phyloP scores from a whole-genome alignment of 2,329 filamentous ascomycete species.

The Trichoderma citrinoviride region DNA sequence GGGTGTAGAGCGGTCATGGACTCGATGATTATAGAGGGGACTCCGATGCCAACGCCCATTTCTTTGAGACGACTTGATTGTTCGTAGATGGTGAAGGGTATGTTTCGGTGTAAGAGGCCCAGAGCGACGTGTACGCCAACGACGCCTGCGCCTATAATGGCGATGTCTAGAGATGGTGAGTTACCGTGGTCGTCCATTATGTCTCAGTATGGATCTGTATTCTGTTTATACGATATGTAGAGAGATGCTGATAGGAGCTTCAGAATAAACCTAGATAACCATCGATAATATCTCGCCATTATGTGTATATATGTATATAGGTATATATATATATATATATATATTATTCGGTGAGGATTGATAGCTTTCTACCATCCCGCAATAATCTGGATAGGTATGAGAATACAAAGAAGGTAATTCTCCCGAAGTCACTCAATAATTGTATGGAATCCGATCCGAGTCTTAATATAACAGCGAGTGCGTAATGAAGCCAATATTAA shows the following conservation, averaged over 20 bases:
- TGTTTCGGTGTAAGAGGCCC: conserved; percentile 42
- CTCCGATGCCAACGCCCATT: conserved; percentile 50
- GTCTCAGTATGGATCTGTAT: background rate
- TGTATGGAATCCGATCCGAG: too few relatives aligned
- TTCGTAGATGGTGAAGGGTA: conserved; percentile 48
- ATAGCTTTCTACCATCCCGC: too few relatives aligned
- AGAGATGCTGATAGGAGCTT: background rate
- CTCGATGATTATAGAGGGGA: conserved; percentile 44
- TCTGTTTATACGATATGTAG: background rate
- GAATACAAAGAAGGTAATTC: too few relatives aligned
- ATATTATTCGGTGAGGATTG: too few relatives aligned
- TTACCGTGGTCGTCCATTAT: background rate
- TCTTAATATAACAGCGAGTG: too few relatives aligned
- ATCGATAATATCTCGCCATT: too few relatives aligned
- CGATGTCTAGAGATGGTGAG: conserved; percentile 34
- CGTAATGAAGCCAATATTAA: too few relatives aligned
- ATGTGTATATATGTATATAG: too few relatives aligned
- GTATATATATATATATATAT: too few relatives aligned
- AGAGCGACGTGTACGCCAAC: conserved; percentile 50
- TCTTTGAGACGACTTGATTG: too few relatives aligned
- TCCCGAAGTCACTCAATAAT: too few relatives aligned
- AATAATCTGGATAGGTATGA: too few relatives aligned
- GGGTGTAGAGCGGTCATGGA: background rate
- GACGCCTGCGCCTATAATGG: conserved; percentile 52
- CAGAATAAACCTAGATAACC: background rate